A percentile compares a stretch with the other conserved stretches of the same genome.
Evolutionary conservation across 78 protist species (phyloP).

Genomic region (slime mould (Dictyostelium discoideum)): dicty_2.7 NC_007091.3:1670501-1671000

Average conservation of each 20-base stretch:
- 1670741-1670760: slow-evolving; percentile 22
- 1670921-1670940: slow-evolving; percentile 72
- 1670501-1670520: neutral
- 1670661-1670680: slow-evolving; percentile 77
- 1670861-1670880: slow-evolving; percentile 42
- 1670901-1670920: slow-evolving; percentile 65
- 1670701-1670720: slow-evolving; percentile 70
- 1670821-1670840: slow-evolving; percentile 48
- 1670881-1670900: slow-evolving; percentile 81
- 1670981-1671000: slow-evolving; percentile 56
- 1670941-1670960: slow-evolving; percentile 73
- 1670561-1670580: slow-evolving; percentile 65
- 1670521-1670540: slow-evolving; percentile 71
- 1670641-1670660: slow-evolving; percentile 81
- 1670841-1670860: slow-evolving; percentile 6
- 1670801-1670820: slow-evolving; percentile 80
- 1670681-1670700: slow-evolving; percentile 70
- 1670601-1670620: slow-evolving; percentile 71
- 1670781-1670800: slow-evolving; percentile 71
- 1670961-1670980: slow-evolving; percentile 53
- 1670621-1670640: slow-evolving; percentile 66
- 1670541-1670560: slow-evolving; percentile 86
- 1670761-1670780: slow-evolving; percentile 72
- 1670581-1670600: slow-evolving; percentile 82
- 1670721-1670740: slow-evolving; percentile 64